Base-by-base conservation (phyloP, 148 eudicot species). In the Rheum nobile region DNA sequence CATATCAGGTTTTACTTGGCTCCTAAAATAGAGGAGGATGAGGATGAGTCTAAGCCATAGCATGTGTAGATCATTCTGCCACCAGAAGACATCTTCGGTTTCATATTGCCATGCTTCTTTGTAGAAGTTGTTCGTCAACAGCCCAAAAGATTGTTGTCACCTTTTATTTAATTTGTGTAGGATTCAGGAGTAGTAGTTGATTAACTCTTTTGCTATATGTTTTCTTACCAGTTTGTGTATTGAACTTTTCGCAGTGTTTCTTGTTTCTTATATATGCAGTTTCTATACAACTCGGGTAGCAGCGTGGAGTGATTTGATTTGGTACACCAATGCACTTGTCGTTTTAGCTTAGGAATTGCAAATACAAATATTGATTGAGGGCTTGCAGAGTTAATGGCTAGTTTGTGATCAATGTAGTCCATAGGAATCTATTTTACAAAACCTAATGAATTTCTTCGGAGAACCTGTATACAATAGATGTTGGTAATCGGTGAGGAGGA, bases 1-100 rank as follows among this genome's bases (percentile, higher is more conserved):
- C 87, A 93, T 71, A 83, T 93, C 71, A 82, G 98, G 79, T 93
- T 87, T 83, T 93, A 93, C 79, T 73, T 93, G 87, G 94, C 96
- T 65, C 94, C 98, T 73, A 93, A 93, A 81, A 90, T 93, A 0
- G 98, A 93, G 79, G 98, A 93, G 74, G 96, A 93, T 61, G 96
- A 90, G 39, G 90, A 90, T 24, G 91, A 87, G 71, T 76, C 79
- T 4, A 82, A 84, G 79, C 71, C 84, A 48, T 78, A 50, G 34
- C 2, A 31, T 32, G 21, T 8, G 67, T 29, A 61, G 37, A 28
- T 61, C 67, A 28, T 61, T 28, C 35, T 12, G 14, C 16, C 35
- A 34, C 70, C 32, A 65, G 39, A 65, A 16, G 70, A 65, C 39
- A 16, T 8, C 38, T 32, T 17, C 22, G 14, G 41, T 5, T 57